Base-by-base conservation (phyloP, 768 basidiomycete genomes). In the Lactifluus pinguis region DNA sequence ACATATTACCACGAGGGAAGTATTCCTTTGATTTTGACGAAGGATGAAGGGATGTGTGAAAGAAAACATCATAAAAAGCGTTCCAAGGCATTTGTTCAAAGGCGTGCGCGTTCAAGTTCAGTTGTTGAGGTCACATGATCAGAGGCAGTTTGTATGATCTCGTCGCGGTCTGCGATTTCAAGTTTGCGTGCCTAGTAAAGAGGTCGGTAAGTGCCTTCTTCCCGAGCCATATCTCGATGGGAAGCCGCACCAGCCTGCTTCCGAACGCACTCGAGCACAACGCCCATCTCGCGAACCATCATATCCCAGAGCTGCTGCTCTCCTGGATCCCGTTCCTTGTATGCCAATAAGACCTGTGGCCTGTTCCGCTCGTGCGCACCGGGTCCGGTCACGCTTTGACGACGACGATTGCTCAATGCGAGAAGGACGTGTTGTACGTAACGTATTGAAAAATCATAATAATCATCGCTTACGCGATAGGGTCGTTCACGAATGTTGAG, bases 391-490 rank as follows among this genome's bases (percentile, higher is more conserved):
- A 25, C 39, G 15, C 45, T 11, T 15, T 32, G 15, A 10, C 32
- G 49, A 2, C 14, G 34, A 25, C 19, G 5, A 6, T 49, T 14
- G 30, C 48, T 51, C 38, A 66, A 47, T 3, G 73, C 70, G 25
- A 84, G 66, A 5, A 94, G 75, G 84, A 75, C 0, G 89, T 91
- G 73, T 95, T 95, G 75, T 95, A 95, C 1, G 92, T 87, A 7
- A 95, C 90, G 67, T 97, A 65, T 8, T 25, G 25, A 25, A 25
- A 19, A 42, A n/a, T 9, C 6, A 4, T 1, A 14, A 13, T 3
- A 25, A 10, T 41, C 25, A 19, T 25, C 1, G 76, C 87, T 61
- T 71, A 91, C 89, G 92, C 70, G 55, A 95, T 82, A 41, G 81
- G 74, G 68, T 92, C 84, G 41, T n/a, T n/a, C n/a, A 89, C 63